Evolutionary conservation across 495 filamentous ascomycete genomes (phyloP).

Genomic region (Hyaloscypha finlandica): DNA sequence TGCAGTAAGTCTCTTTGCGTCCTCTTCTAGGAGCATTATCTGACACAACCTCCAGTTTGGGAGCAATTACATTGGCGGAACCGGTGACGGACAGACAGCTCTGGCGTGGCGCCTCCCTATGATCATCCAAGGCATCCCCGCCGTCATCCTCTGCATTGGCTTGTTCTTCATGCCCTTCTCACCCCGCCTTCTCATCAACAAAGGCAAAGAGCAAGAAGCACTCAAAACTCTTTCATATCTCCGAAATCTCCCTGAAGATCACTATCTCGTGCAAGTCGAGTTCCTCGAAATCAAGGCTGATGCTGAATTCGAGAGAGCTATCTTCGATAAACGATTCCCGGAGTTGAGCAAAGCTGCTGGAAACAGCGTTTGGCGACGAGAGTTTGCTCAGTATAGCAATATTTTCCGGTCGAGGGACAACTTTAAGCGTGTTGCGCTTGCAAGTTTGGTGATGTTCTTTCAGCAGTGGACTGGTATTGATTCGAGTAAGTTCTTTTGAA

Average conservation of each 20-base stretch:
- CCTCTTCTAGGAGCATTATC: neutral
- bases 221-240: slow-evolving; percentile 39
- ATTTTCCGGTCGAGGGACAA: slow-evolving; percentile 31
- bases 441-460: slow-evolving; percentile 66
- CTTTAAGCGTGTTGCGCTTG: slow-evolving; percentile 62
- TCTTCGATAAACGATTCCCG: slow-evolving; percentile 41
- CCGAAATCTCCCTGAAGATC: slow-evolving; percentile 13
- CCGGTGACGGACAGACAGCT: slow-evolving; percentile 42
- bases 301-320: slow-evolving; percentile 8
- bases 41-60: slow-evolving; percentile 16
- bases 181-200: slow-evolving; percentile 59
- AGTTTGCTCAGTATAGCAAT: slow-evolving; percentile 27
- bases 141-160: slow-evolving; percentile 41
- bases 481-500: neutral
- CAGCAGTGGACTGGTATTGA: slow-evolving; percentile 55
- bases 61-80: slow-evolving; percentile 50
- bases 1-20: slow-evolving; percentile 1
- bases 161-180: slow-evolving; percentile 42
- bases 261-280: slow-evolving; percentile 22
- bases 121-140: slow-evolving; percentile 48
- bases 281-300: slow-evolving; percentile 25
- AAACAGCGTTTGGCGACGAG: slow-evolving; percentile 50
- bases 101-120: slow-evolving; percentile 49
- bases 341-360: slow-evolving; percentile 48
- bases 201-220: slow-evolving; percentile 50